phyloP scores from a whole-genome alignment of 1,139 yeast genomes.

The Debaryomyces robertsiae region DNA sequence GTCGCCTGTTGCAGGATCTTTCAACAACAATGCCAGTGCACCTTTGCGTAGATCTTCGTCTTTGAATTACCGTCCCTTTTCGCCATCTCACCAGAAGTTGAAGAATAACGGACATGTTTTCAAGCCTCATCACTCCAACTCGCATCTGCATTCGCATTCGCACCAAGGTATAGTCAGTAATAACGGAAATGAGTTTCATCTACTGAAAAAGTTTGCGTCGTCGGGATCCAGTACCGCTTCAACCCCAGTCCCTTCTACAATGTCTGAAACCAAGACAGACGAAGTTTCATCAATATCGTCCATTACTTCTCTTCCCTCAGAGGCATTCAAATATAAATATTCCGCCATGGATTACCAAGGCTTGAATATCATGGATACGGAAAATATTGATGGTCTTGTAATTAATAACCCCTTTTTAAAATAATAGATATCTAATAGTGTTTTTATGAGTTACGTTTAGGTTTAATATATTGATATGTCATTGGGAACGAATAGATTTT shows the following conservation, averaged over 20 bases:
- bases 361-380: slow-evolving; percentile 18
- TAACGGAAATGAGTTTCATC: slow-evolving; percentile 12
- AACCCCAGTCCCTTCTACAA: slow-evolving; percentile 9
- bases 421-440: background rate
- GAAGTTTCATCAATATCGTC: background rate
- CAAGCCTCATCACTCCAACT: slow-evolving; percentile 28
- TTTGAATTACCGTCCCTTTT: slow-evolving; percentile 18
- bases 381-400: slow-evolving; percentile 15
- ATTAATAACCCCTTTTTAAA: slow-evolving; percentile 17
- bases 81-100: slow-evolving; percentile 25
- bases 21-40: slow-evolving; percentile 7
- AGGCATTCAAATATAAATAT: slow-evolving; percentile 15
- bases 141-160: slow-evolving; percentile 9
- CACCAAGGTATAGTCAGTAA: slow-evolving; percentile 9
- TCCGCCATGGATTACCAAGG: slow-evolving; percentile 12
- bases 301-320: slow-evolving; percentile 16
- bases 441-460: slow-evolving; percentile 4
- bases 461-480: slow-evolving; percentile 1
- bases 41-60: slow-evolving; percentile 21
- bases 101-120: slow-evolving; percentile 35
- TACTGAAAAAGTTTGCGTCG: slow-evolving; percentile 9
- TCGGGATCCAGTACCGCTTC: slow-evolving; percentile 5
- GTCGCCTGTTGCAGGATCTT: slow-evolving; percentile 24
- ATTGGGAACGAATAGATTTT: too few species aligned
- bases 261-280: slow-evolving; percentile 3